phyloP scores from a whole-genome alignment of 1,284 basidiomycete species.

The Austroboletus niveus region DNA sequence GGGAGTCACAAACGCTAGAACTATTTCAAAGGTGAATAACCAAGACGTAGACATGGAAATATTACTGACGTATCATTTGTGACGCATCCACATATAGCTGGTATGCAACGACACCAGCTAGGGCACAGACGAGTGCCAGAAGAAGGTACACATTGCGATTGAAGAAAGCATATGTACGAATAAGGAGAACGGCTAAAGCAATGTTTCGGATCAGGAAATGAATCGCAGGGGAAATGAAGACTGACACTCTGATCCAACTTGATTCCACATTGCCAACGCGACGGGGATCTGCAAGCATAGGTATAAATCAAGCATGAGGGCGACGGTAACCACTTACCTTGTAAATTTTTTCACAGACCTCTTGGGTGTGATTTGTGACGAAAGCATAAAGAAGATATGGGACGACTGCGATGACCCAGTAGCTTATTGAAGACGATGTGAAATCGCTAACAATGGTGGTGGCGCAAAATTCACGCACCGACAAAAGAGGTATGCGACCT shows the following conservation, averaged over 20 bases:
- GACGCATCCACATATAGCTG: constrained; percentile 75
- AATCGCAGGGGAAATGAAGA: constrained; percentile 8
- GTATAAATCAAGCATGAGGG: constrained; percentile 7
- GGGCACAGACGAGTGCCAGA: constrained; percentile 54
- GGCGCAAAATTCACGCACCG: constrained; percentile 43
- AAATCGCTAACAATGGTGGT: background rate
- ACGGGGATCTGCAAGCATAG: constrained; percentile 58
- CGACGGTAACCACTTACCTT: constrained; percentile 40
- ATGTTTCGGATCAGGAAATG: constrained; percentile 17
- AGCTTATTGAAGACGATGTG: constrained; percentile 39
- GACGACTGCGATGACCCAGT: constrained; percentile 75
- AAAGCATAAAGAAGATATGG: constrained; percentile 74
- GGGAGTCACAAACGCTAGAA: constrained; percentile 63
- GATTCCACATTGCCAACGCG: constrained; percentile 79
- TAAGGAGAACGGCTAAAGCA: constrained; percentile 63
- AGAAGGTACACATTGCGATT: constrained; percentile 69
- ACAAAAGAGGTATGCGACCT: constrained; percentile 76
- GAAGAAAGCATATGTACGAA: constrained; percentile 81
- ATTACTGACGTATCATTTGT: constrained; percentile 65
- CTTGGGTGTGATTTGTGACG: constrained; percentile 59
- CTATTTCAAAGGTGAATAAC: constrained; percentile 37
- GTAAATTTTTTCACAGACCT: constrained; percentile 64
- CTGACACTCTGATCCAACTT: constrained; percentile 73
- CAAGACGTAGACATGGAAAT: background rate
- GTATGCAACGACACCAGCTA: constrained; percentile 70